Conservation (phyloP, 345 rosid species). For the Salix koriyanagi region DNA sequence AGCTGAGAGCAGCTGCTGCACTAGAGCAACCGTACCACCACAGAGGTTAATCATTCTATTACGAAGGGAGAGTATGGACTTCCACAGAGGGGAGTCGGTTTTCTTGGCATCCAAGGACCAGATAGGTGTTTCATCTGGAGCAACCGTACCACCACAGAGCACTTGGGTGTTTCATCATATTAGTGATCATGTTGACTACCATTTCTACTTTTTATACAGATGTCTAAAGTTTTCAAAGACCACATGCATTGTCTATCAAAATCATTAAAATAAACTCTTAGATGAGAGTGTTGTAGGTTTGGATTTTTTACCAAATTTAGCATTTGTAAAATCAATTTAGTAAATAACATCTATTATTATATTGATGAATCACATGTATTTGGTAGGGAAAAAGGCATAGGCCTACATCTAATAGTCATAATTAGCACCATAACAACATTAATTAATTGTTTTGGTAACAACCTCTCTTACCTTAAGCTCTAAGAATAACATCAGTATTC, state of each 20-base stretch:
- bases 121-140: not conserved
- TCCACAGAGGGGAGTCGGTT: rapidly evolving
- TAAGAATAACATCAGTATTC: too few relatives aligned
- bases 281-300: too few relatives aligned
- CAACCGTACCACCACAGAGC: too few relatives aligned
- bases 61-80: not conserved
- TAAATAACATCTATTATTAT: too few relatives aligned
- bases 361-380: too few relatives aligned
- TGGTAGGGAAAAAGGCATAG: too few relatives aligned
- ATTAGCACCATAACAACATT: too few relatives aligned
- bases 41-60: not conserved
- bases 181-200: slow-evolving; percentile 26
- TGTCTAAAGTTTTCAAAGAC: slow-evolving; percentile 17
- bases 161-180: not conserved
- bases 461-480: too few relatives aligned
- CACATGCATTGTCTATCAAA: not conserved
- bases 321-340: not conserved
- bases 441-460: too few relatives aligned
- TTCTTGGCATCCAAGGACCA: not conserved
- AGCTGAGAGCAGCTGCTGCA: not conserved
- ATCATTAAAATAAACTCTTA: not conserved
- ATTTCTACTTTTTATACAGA: slow-evolving; percentile 17
- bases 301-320: not conserved
- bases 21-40: not conserved
- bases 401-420: too few relatives aligned